Evolutionary conservation across 257 asterid species (phyloP).

Genomic region (Solanum habrochaites): DNA sequence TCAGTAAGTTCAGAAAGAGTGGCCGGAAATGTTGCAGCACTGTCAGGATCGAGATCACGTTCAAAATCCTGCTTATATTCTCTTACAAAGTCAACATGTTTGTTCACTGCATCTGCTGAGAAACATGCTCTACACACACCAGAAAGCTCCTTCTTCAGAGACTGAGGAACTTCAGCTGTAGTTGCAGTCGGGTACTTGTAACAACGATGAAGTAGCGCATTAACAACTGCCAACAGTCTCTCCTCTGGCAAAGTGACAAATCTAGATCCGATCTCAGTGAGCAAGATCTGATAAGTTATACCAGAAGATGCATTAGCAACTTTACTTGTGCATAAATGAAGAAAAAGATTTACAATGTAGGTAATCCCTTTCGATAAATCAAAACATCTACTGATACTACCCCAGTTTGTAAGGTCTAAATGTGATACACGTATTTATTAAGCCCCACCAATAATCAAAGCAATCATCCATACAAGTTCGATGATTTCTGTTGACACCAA

Average conservation of each 20-base stretch:
- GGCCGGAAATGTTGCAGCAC: slow-evolving; percentile 82
- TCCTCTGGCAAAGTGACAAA: slow-evolving; percentile 98
- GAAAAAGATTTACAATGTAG: neutral
- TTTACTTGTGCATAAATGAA: neutral
- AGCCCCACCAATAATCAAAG: neutral
- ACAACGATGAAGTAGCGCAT: slow-evolving; percentile 98
- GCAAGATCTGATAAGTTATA: slow-evolving; percentile 50
- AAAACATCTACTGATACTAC: neutral
- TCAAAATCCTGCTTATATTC: slow-evolving; percentile 98
- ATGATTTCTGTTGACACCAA: neutral
- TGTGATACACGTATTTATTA: neutral
- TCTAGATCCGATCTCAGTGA: slow-evolving; percentile 93
- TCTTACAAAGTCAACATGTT: slow-evolving; percentile 94
- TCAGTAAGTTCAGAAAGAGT: slow-evolving; percentile 95
- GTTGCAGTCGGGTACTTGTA: slow-evolving; percentile 98
- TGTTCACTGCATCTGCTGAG: slow-evolving; percentile 98
- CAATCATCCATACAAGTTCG: neutral
- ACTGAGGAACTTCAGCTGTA: slow-evolving; percentile 97
- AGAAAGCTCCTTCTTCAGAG: slow-evolving; percentile 97
- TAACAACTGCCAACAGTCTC: slow-evolving; percentile 93
- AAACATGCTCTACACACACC: slow-evolving; percentile 99
- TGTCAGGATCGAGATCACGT: slow-evolving; percentile 97
- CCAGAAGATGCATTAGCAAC: neutral
- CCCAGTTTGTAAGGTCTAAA: neutral
- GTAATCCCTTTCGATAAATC: neutral